Evolutionary conservation across 2,329 filamentous ascomycete genomes (phyloP).

Genomic region (Cryphonectria japonica): DNA sequence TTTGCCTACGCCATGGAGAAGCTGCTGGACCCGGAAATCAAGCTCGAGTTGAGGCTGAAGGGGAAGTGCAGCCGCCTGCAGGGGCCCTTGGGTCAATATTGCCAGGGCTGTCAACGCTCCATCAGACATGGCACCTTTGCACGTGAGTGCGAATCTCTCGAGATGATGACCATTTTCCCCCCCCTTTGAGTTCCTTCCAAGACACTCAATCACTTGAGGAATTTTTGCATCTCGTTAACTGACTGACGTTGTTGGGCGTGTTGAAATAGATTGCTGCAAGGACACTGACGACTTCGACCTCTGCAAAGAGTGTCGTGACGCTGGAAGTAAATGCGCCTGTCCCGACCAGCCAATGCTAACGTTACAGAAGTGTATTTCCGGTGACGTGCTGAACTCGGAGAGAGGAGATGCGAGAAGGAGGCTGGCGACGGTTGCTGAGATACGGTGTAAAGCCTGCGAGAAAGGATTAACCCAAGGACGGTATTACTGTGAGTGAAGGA

Average conservation of each 20-base stretch:
- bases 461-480: conserved; percentile 22
- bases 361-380: conserved; percentile 25
- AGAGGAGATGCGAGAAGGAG: conserved; percentile 25
- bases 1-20: conserved; percentile 28
- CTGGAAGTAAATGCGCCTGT: conserved; percentile 22
- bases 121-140: conserved; percentile 26
- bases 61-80: conserved; percentile 25
- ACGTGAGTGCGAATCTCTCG: conserved; percentile 7
- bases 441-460: conserved; percentile 23
- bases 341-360: conserved; percentile 22
- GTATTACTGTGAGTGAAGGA: conserved; percentile 22
- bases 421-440: conserved; percentile 20
- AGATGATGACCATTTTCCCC: no score
- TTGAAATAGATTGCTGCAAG: conserved; percentile 21
- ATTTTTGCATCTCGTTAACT: not conserved
- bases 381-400: conserved; percentile 22
- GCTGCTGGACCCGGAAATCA: conserved; percentile 27
- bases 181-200: not conserved
- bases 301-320: conserved; percentile 21
- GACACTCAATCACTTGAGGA: no score
- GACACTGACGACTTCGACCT: conserved; percentile 28
- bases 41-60: conserved; percentile 23
- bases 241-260: not conserved
- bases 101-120: conserved; percentile 21
- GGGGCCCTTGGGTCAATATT: conserved; percentile 25